phyloP scores from a whole-genome alignment of 805 yeast genomes.

The Brettanomyces anomalus region DNA sequence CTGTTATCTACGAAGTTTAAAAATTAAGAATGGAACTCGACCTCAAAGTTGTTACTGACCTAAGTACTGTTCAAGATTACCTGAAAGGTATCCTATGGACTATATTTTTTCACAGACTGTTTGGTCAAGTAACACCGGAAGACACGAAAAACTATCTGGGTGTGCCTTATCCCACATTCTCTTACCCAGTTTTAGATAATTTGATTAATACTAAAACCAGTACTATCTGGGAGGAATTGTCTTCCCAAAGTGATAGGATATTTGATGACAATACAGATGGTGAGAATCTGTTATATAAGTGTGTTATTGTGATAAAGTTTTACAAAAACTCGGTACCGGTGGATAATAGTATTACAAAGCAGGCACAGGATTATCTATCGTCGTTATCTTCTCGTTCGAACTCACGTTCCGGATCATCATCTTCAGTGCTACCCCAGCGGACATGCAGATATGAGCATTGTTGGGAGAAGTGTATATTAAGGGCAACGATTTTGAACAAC shows the following conservation, averaged over 20 bases:
- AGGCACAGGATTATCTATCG: slow-evolving; percentile 2
- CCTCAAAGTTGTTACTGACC: slow-evolving; percentile 39
- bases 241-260: not conserved
- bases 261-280: slow-evolving; percentile 1
- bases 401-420: slow-evolving; percentile 6
- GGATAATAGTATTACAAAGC: slow-evolving; percentile 18
- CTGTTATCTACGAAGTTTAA: not conserved
- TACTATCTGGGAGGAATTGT: slow-evolving; percentile 20
- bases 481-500: slow-evolving; percentile 32
- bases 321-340: slow-evolving; percentile 22
- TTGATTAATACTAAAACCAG: slow-evolving; percentile 29
- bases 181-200: slow-evolving; percentile 38
- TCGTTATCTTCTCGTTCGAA: slow-evolving; percentile 6
- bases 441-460: slow-evolving; percentile 33
- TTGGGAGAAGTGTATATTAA: slow-evolving; percentile 70
- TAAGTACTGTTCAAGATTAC: slow-evolving; percentile 46
- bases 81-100: slow-evolving; percentile 55
- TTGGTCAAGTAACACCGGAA: slow-evolving; percentile 54
- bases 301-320: slow-evolving; percentile 25
- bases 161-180: slow-evolving; percentile 47
- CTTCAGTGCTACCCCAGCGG: slow-evolving; percentile 9
- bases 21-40: slow-evolving; percentile 30
- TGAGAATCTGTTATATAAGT: slow-evolving; percentile 16
- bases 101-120: slow-evolving; percentile 58
- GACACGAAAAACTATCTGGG: slow-evolving; percentile 43